A percentile compares a stretch with the other conserved stretches of the same genome.
Evolutionary conservation across 495 filamentous ascomycete species (phyloP).

Genomic region (Xylaria flabelliformis): DNA sequence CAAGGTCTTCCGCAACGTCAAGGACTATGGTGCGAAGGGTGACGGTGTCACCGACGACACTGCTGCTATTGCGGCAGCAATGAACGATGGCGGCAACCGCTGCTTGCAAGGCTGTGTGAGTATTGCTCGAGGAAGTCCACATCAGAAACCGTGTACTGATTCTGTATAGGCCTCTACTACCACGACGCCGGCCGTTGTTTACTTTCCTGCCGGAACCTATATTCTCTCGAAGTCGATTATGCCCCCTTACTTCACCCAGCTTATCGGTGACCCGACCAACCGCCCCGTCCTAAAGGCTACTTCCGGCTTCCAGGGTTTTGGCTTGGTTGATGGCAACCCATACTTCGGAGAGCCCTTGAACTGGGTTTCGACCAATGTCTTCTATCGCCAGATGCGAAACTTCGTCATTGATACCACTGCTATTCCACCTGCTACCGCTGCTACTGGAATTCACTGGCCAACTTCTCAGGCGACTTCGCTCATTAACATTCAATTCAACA

Average conservation of each 20-base stretch:
- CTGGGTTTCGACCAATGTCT: constrained; percentile 71
- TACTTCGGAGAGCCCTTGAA: constrained; percentile 62
- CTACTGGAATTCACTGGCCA: constrained; percentile 80
- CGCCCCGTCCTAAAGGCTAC: constrained; percentile 70
- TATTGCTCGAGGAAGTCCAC: constrained; percentile 60
- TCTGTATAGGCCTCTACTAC: constrained; percentile 64
- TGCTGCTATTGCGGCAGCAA: constrained; percentile 81
- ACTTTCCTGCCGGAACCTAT: constrained; percentile 82
- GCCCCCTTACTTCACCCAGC: constrained; percentile 69
- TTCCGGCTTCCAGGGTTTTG: constrained; percentile 66
- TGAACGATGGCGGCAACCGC: constrained; percentile 73
- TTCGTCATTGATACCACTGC: constrained; percentile 75
- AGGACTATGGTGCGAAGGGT: constrained; percentile 64
- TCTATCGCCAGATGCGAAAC: constrained; percentile 80
- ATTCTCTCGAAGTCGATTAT: constrained; percentile 68
- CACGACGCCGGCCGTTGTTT: constrained; percentile 74
- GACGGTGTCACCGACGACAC: constrained; percentile 77
- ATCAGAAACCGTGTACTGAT: constrained; percentile 32
- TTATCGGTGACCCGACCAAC: constrained; percentile 71
- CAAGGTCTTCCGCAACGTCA: constrained; percentile 65
- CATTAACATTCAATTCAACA: constrained; percentile 78
- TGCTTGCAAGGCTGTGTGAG: constrained; percentile 73
- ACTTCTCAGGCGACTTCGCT: constrained; percentile 77
- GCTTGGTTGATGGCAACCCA: constrained; percentile 72
- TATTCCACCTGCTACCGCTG: constrained; percentile 58